Evolutionary conservation across 345 rosid species (phyloP).

Genomic region (Acer campestre): DNA sequence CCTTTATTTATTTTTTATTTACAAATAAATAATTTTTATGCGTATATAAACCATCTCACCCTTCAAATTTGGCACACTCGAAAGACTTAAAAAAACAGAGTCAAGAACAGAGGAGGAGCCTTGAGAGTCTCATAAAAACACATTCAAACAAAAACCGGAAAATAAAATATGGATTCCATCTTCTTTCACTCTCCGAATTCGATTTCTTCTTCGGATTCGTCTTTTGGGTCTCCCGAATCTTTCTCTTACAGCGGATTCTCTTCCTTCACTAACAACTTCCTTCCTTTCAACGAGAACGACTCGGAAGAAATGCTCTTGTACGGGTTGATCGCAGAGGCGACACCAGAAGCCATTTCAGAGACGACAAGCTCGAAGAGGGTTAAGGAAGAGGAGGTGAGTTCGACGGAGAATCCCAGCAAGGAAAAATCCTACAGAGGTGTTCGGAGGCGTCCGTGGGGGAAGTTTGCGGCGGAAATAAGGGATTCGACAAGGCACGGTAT

Average conservation of each 20-base stretch:
- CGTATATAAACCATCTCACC: constrained; percentile 30
- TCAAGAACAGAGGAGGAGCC: constrained; percentile 11
- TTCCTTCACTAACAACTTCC: constrained; percentile 34
- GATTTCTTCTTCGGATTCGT: constrained; percentile 60
- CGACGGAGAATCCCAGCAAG: constrained; percentile 26
- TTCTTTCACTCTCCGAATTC: constrained; percentile 46
- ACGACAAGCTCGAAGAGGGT: constrained; percentile 4
- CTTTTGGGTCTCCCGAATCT: constrained; percentile 51
- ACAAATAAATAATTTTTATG: constrained; percentile 1
- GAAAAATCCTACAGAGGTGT: constrained; percentile 70
- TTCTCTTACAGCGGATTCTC: constrained; percentile 32
- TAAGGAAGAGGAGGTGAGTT: constrained; percentile 59
- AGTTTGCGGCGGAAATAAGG: constrained; percentile 79
- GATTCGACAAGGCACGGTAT: constrained; percentile 66
- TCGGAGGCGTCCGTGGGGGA: constrained; percentile 80
- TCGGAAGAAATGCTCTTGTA: constrained; percentile 89
- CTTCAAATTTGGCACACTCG: constrained; percentile 17
- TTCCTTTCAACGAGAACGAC: constrained; percentile 94
- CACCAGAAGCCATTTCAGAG: constrained; percentile 30
- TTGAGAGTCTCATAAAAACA: background rate
- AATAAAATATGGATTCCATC: constrained; percentile 44
- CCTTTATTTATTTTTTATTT: background rate
- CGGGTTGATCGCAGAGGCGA: constrained; percentile 55
- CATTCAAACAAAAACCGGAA: constrained; percentile 1
- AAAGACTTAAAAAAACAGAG: background rate